Evolutionary conservation across 805 yeast genomes (phyloP), one percentile per base, ranked within the genome.

Genomic region (Barnettozyma salicaria): DNA sequence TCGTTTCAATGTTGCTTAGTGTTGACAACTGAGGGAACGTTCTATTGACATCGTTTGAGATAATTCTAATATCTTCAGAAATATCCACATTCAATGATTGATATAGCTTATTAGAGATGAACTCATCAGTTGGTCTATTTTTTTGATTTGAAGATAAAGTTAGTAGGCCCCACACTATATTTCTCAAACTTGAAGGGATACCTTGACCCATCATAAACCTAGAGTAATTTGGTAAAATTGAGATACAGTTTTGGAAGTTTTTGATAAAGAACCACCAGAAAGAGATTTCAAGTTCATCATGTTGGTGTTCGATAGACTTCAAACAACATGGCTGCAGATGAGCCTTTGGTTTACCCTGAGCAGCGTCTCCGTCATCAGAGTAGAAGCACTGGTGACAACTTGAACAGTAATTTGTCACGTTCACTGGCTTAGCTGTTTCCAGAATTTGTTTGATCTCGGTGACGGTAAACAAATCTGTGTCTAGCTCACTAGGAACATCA

Each of bases 21-120:
- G 72, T 66, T 1, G 58, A 57, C 16, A 78, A 60, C 16, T 64
- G 60, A 2, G 84, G 83, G 51, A 76, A 78, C 0, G 84, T 77
- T 36, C 85, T 58, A 39, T 64, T 65, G 44, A 78, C 68, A 51
- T 78, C 85, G 42, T 80, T 74, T 27, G 67, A 59, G 38, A 78
- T 78, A 27, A 65, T 63, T 37, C 61, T 58, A 28, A 64, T 59
- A 47, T 59, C 70, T 17, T 69, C 69, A 4, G 70, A 62, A 39
- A 61, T 55, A 41, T 68, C 73, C 8, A 51, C 55, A 30, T 63
- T 62, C 34, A 68, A 53, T 6, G 67, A 56, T 29, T 54, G 53
- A 43, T 60, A 68, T 11, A 68, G 48, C 10, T 53, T 50, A 32
- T 56, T 49, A 24, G 64, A 45, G 40, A 56, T 50, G 13, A 38